A percentile compares a stretch with the other conserved stretches of the same genome.
phyloP scores from a whole-genome alignment of 116 monocot species.

The Iris pallida region DNA sequence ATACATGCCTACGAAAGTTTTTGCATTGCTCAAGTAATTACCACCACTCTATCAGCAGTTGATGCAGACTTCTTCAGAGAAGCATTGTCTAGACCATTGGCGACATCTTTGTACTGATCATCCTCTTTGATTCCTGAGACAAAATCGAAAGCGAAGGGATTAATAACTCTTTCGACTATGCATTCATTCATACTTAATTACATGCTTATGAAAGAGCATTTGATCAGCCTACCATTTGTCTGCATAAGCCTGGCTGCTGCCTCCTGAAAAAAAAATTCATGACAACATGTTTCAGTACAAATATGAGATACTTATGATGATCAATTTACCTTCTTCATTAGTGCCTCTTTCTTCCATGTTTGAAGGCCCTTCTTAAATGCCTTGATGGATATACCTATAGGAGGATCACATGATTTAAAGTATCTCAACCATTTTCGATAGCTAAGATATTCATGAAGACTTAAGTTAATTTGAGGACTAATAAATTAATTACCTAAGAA shows the following conservation, averaged over 20 bases:
- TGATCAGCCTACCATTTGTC: constrained; percentile 31
- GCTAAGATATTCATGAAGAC: too few species aligned
- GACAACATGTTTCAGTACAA: background rate
- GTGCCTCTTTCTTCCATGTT: constrained; percentile 93
- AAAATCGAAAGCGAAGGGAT: constrained; percentile 4
- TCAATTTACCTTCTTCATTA: constrained; percentile 49
- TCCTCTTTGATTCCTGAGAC: constrained; percentile 21
- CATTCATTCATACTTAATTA: too few species aligned
- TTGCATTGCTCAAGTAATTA: too few species aligned
- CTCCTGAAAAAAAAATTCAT: constrained; percentile 14
- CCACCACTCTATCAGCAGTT: too few species aligned
- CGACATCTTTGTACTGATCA: constrained; percentile 55
- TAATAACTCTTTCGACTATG: background rate
- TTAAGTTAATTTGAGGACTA: too few species aligned
- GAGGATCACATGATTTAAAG: too few species aligned
- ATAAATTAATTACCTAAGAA: constrained; percentile 59
- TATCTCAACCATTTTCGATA: too few species aligned
- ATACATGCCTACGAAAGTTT: too few species aligned
- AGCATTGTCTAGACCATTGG: constrained; percentile 32
- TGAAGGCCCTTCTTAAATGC: constrained; percentile 75
- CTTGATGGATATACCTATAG: constrained; percentile 73
- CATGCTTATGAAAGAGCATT: background rate
- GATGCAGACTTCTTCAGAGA: too few species aligned
- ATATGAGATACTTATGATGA: background rate
- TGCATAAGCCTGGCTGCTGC: constrained; percentile 38